A percentile compares a stretch with the other conserved stretches of the same genome.
These are phyloP conservation scores for Phytophthora sojae DNA, from an alignment of 352 stramenopile genomes.

Conservation along the genomic window DNA sequence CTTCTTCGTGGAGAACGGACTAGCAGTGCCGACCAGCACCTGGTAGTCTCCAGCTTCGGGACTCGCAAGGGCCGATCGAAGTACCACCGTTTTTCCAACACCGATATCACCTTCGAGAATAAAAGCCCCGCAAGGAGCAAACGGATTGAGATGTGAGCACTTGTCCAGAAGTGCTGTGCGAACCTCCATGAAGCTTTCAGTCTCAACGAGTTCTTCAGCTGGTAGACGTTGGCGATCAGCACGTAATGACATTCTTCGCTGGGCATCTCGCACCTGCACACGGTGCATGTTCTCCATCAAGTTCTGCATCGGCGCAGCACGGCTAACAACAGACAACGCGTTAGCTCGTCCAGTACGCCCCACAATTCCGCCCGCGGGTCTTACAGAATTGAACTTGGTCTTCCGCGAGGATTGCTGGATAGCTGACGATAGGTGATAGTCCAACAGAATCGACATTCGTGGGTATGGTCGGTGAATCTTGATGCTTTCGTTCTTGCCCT, in stretches of 20 bases:
- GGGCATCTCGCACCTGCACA: slow-evolving; percentile 84
- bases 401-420: slow-evolving; percentile 19
- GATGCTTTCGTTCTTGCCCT: slow-evolving; percentile 93
- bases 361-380: slow-evolving; percentile 21
- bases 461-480: slow-evolving; percentile 90
- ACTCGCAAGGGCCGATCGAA: slow-evolving; percentile 63
- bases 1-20: slow-evolving; percentile 75
- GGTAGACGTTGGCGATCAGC: slow-evolving; percentile 56
- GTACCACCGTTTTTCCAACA: slow-evolving; percentile 83
- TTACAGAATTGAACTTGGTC: slow-evolving; percentile 13
- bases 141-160: slow-evolving; percentile 72
- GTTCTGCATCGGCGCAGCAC: slow-evolving; percentile 67
- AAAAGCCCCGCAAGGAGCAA: slow-evolving; percentile 72
- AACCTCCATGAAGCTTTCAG: slow-evolving; percentile 61
- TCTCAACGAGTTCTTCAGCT: slow-evolving; percentile 65
- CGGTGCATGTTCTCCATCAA: slow-evolving; percentile 90
- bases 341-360: slow-evolving; percentile 29
- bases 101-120: slow-evolving; percentile 87
- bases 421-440: slow-evolving; percentile 69
- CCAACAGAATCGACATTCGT: slow-evolving; percentile 85
- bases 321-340: slow-evolving; percentile 37
- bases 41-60: slow-evolving; percentile 61
- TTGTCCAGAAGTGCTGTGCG: slow-evolving; percentile 66
- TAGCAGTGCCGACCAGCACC: slow-evolving; percentile 77
- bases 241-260: slow-evolving; percentile 65